Base-by-base conservation (phyloP, 1,139 yeast genomes). In the Sugiyamaella neomexicana region DNA sequence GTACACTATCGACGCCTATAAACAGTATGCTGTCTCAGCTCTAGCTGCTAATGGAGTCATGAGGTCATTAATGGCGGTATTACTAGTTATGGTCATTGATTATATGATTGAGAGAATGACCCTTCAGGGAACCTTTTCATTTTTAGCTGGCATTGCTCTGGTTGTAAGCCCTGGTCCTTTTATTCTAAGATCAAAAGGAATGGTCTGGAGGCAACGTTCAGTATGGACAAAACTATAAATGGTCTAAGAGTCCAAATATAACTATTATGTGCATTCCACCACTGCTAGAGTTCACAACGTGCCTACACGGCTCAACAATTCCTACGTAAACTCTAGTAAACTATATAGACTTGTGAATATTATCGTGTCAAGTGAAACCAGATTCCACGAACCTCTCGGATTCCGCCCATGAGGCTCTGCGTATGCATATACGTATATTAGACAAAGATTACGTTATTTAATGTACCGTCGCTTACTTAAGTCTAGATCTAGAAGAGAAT, bases 1-100 rank as follows among this genome's bases (percentile, higher is more conserved):
- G 56, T 88, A 86, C 68, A 83, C 86, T 66, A 77, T 88, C 40
- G 77, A 83, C 76, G 70, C 87, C 2, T 88, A 82, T 69, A 93
- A 95, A 32, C 89, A 93, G 47, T 75, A 73, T 60, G 67, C 78
- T 62, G 85, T 85, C 0, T 80, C 85, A 5, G 83, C 79, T 2
- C 79, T 78, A 63, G 83, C 84, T 0, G 77, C 80, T 29, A 80
- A 80, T 61, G 80, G 75, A 20, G 70, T 80, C 53, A 73, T 75
- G 59, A 73, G 85, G 60, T 74, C 82, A 4, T 40, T 46, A 27
- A 45, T 43, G 32, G 55, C 56, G 13, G 48, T 54, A 9, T 42
- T 55, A 42, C 39, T 55, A 15, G 50, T 49, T n/a, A 5, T 46
- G 36, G 52, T 50, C 13, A 53, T 54, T 23, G 46, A 50, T 13